Conservation (phyloP, 164 flowering plant species). For the Magnolia officinalis region DNA sequence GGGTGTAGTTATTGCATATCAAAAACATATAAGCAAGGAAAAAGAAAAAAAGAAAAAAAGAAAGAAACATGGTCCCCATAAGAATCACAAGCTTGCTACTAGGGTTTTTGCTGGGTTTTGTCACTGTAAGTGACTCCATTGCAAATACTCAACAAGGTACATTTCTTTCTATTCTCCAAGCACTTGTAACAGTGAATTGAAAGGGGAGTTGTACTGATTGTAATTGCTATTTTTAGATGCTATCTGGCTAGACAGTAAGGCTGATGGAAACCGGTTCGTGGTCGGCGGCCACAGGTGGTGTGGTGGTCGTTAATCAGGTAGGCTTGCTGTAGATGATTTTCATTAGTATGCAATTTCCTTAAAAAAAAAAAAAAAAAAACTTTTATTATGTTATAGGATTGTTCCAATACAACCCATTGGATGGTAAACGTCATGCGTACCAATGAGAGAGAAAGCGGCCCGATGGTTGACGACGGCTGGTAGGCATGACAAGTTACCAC, state of each 20-base stretch:
- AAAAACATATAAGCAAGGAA: not conserved
- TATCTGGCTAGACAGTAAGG: not conserved
- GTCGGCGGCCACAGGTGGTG: constrained; percentile 3
- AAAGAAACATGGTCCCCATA: constrained; percentile 28
- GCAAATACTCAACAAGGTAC: constrained; percentile 36
- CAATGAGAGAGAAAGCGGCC: too few relatives aligned
- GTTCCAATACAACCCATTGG: too few relatives aligned
- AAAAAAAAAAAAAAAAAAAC: too few relatives aligned
- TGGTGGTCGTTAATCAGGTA: constrained; percentile 19
- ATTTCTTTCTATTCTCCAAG: not conserved
- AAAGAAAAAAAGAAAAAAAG: not conserved
- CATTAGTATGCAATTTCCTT: too few relatives aligned
- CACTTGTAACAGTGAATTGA: not conserved
- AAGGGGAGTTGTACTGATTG: not conserved
- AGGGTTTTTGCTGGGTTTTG: constrained; percentile 33
- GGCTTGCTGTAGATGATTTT: not conserved
- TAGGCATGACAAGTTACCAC: too few relatives aligned
- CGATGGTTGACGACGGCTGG: too few relatives aligned
- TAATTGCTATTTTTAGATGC: constrained; percentile 7
- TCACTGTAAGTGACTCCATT: constrained; percentile 18
- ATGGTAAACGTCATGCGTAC: too few relatives aligned
- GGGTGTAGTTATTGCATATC: constrained; percentile 12
- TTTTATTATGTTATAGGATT: too few relatives aligned
- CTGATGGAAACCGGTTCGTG: constrained; percentile 5
- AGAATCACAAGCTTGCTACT: constrained; percentile 27